phyloP scores from a whole-genome alignment of 345 rosid species.

The Stellera chamaejasme region DNA sequence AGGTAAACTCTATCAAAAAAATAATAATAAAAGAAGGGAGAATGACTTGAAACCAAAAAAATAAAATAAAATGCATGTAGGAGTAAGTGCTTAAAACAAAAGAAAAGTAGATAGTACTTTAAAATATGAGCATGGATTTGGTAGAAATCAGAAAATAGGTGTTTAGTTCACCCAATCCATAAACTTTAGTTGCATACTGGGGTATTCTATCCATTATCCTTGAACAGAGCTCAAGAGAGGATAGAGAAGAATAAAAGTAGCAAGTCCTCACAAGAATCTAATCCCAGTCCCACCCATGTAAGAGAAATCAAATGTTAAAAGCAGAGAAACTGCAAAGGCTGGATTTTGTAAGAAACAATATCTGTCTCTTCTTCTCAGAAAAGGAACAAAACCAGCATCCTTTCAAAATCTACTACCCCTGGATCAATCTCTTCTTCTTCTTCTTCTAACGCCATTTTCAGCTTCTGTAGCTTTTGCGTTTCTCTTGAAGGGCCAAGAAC shows the following conservation, averaged over 20 bases:
- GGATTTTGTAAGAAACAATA: background rate
- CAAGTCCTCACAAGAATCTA: conserved; percentile 17
- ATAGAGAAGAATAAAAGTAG: background rate
- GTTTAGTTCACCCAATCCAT: no score
- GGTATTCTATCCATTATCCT: no score
- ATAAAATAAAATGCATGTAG: no score
- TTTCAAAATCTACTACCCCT: background rate
- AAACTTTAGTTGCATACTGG: no score
- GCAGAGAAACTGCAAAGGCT: background rate
- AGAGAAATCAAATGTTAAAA: conserved; percentile 5
- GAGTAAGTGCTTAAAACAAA: no score
- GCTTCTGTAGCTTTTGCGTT: background rate
- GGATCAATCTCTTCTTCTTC: conserved; percentile 5
- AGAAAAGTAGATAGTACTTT: no score
- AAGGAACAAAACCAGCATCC: conserved; percentile 19
- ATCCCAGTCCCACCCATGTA: conserved; percentile 14
- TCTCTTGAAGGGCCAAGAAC: conserved; percentile 7
- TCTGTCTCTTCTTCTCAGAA: conserved; percentile 14
- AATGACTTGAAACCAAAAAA: no score
- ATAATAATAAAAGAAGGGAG: no score
- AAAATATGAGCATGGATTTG: no score
- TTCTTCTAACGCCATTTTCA: background rate
- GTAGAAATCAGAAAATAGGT: no score
- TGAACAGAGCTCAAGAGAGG: conserved; percentile 1
- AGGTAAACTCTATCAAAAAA: no score